phyloP scores from a whole-genome alignment of 805 yeast species.

The Wickerhamiella nectarea region DNA sequence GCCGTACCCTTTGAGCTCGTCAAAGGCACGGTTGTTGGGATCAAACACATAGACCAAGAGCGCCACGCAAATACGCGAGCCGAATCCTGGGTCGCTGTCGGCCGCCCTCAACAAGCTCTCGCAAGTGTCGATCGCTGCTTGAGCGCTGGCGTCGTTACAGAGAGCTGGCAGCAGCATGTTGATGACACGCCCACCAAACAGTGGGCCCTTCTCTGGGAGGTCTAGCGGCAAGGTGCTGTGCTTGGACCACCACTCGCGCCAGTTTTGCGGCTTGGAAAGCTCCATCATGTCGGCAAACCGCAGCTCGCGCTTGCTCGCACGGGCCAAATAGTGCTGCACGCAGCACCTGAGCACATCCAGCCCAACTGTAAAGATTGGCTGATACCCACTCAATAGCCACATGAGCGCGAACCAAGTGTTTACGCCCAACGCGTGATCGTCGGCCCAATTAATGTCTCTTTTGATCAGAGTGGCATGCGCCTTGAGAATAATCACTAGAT shows the following conservation, averaged over 20 bases:
- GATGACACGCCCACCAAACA: background rate
- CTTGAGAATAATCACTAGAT: background rate
- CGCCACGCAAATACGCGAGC: background rate
- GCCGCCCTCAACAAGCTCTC: background rate
- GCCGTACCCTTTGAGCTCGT: background rate
- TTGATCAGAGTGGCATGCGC: background rate
- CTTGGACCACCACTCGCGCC: background rate
- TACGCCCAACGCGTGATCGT: background rate
- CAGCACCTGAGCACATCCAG: background rate
- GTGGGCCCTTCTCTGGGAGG: background rate
- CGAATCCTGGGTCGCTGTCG: background rate
- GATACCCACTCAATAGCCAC: background rate
- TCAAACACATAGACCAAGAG: slow-evolving; percentile 1
- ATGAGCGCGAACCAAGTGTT: background rate
- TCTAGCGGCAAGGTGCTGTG: background rate
- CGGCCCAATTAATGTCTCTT: background rate
- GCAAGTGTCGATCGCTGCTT: background rate
- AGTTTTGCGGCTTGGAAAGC: background rate
- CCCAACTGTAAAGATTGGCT: background rate
- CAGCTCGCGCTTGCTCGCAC: background rate
- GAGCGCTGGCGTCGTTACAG: background rate
- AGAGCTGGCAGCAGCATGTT: background rate
- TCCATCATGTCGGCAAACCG: background rate
- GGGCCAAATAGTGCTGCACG: background rate
- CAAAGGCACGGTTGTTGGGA: background rate